Evolutionary conservation across 2,329 filamentous ascomycete genomes (phyloP), one percentile per base, ranked within the genome.

Genomic region (Metarhizium brunneum): DNA sequence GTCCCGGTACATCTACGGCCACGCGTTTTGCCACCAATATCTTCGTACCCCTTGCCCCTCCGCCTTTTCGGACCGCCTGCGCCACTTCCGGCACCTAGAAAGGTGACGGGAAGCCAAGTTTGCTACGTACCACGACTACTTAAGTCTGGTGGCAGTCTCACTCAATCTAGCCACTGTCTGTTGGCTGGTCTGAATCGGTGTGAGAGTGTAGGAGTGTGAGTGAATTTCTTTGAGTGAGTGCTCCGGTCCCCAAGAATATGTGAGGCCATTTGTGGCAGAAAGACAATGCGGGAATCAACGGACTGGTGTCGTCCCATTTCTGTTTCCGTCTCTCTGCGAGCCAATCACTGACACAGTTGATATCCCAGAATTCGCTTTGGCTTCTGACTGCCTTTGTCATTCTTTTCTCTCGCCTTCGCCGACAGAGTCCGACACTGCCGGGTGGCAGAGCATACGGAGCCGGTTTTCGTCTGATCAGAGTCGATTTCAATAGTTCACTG

Each of bases 371-470:
- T 40, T 56, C 36, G 32, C 35, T 47, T 49, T 29, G 54, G n/a
- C 30, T 52, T 47, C 20, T 47, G 51, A 43, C 47, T 49, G 16
- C 45, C 52, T 18, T 25, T 54, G 52, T 43, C 52, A 43, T 50
- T 49, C 6, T 18, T 35, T 57, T 61, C 59, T 56, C 7, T 62
- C 60, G 60, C 56, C 59, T 60, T 60, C 56, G 42, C 60, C 59
- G 59, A 60, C 53, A 32, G 25, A 50, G 52, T 55, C 53, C 57
- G 55, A 57, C 42, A 53, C 51, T 47, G 42, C 56, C 56, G 52
- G 16, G 20, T 29, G 32, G 32, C 6, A 48, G 45, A 53, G 16
- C 30, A 45, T 36, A 16, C 35, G 16, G 32, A 56, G 52, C 47
- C 52, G 25, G 25, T 14, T 32, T 48, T 51, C 42, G 30, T 48